Base-by-base conservation (phyloP, 352 stramenopile species). In the Phytophthora pluvialis region DNA sequence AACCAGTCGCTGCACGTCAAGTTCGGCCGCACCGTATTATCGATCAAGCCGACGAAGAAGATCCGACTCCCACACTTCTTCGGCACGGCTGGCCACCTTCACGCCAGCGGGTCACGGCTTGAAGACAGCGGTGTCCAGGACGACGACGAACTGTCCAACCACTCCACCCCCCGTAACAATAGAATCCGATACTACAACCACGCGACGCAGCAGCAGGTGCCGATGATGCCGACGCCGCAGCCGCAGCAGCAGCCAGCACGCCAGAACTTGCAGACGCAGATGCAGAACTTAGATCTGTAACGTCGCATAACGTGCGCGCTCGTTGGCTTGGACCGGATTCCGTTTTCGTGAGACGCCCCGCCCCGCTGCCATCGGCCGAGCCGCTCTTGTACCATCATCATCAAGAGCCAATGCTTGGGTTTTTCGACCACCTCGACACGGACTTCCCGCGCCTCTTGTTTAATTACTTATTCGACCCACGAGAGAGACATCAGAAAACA, bases 21-120 rank as follows among this genome's bases (percentile, higher is more conserved):
- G 79, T 94, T 95, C 64, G 89, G 83, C 0, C 87, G 83, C 51
- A 95, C 87, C 13, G 85, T 95, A 58, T 68, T 95, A 46, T 93
- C 85, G 16, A 94, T 95, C 67, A 95, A 95, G 67, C 85, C 87
- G 10, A 95, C 83, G 1, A 95, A 95, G 80, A 95, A 95, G 73
- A 93, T 95, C 28, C 85, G 87, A 1, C 56, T 95, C 57, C 85
- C 87, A 48, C 86, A 93, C 59, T 93, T 95, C 58, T 95, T 95
- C 50, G 78, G 83, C 29, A 75, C 78, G 38, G 65, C 70, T 31
- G 76, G 61, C 47, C 79, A 90, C 53, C 64, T 84, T 28, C 77
- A 86, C 47, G 69, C 31, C 9, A 82, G 58, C 65, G 82, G 72
- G 55, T 75, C 71, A 18, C 75, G 81, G n/a, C 64, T 87, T 12